Conservation (phyloP, 2,329 filamentous ascomycete species). For the Hymenotorrendiella dingleyae region DNA sequence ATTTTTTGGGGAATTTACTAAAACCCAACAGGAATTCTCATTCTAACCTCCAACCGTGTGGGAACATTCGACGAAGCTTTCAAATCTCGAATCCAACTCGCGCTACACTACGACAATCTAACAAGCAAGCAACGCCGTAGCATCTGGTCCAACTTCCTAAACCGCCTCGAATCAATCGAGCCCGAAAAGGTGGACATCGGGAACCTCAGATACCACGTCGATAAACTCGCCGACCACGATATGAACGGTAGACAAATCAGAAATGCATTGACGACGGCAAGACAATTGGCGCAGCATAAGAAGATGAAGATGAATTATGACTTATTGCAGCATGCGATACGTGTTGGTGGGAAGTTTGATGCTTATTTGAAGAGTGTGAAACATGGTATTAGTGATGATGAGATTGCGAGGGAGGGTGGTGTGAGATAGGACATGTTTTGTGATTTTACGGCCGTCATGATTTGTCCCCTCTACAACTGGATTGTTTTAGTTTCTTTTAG, state of each 20-base stretch:
- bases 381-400: not conserved
- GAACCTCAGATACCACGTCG: not conserved
- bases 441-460: too few species aligned
- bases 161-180: not conserved
- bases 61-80: slow-evolving; percentile 34
- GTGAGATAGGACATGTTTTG: too few species aligned
- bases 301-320: slow-evolving; percentile 6
- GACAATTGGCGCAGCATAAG: slow-evolving; percentile 9
- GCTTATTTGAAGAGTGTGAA: slow-evolving; percentile 4
- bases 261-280: slow-evolving; percentile 14
- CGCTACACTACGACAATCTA: slow-evolving; percentile 24
- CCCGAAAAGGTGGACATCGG: not conserved
- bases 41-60: slow-evolving; percentile 37
- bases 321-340: slow-evolving; percentile 6
- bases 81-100: slow-evolving; percentile 32
- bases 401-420: not conserved
- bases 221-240: not conserved
- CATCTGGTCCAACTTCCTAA: slow-evolving; percentile 11
- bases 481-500: too few species aligned
- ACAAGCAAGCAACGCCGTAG: not conserved
- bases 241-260: not conserved
- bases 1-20: not conserved
- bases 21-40: slow-evolving; percentile 26
- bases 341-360: slow-evolving; percentile 6
- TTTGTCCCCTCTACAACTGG: too few species aligned